phyloP scores from a whole-genome alignment of 176 grass and related monocot species.

The Musa schizocarpa region DNA sequence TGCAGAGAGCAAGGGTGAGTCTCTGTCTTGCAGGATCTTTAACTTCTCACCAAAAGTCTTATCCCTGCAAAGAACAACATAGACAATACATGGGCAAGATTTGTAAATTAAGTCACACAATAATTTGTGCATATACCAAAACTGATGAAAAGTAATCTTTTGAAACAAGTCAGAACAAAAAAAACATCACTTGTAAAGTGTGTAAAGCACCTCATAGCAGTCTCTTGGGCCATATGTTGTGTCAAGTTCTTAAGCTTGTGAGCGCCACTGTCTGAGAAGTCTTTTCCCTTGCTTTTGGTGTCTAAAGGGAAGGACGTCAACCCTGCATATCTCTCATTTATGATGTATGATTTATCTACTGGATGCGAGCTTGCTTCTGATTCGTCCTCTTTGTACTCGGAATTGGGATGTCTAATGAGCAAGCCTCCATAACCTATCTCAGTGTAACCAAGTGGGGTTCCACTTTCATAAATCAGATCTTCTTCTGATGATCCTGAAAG shows the following conservation, averaged over 20 bases:
- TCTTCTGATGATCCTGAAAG: conserved; percentile 61
- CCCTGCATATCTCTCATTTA: conserved; percentile 46
- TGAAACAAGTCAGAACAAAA: too few species aligned
- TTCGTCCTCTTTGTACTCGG: conserved; percentile 63
- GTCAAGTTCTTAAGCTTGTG: conserved; percentile 14
- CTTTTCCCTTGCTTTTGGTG: conserved; percentile 34
- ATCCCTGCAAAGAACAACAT: conserved; percentile 26
- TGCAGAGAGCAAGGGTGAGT: conserved; percentile 41
- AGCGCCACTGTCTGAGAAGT: conserved; percentile 22
- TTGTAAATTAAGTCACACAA: too few species aligned
- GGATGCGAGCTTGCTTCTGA: conserved; percentile 82
- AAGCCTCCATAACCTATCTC: conserved; percentile 85
- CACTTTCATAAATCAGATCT: conserved; percentile 61
- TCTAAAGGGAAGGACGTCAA: conserved; percentile 27
- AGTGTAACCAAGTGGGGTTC: conserved; percentile 47
- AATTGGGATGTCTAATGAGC: conserved; percentile 62
- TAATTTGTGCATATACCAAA: too few species aligned
- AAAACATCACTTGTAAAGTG: neutral
- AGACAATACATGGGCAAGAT: too few species aligned
- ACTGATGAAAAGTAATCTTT: too few species aligned
- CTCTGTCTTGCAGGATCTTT: conserved; percentile 29
- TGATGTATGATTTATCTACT: conserved; percentile 43
- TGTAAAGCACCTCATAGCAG: conserved; percentile 32
- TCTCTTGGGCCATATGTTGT: conserved; percentile 14
- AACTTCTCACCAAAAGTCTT: conserved; percentile 27